phyloP scores from a whole-genome alignment of 148 eudicot species.

The Rheum nobile region DNA sequence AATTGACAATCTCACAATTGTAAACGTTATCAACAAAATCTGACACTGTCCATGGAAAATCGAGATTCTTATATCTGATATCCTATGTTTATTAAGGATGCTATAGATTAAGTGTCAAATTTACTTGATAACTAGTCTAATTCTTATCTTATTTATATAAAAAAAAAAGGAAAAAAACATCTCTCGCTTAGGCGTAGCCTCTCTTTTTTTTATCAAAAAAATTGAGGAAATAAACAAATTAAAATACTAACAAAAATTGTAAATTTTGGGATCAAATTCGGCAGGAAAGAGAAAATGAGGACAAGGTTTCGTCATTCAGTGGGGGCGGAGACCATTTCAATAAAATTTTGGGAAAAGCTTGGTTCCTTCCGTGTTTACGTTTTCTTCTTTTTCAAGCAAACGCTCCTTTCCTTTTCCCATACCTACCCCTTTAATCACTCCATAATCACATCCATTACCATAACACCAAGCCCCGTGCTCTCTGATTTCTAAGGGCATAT shows the following conservation, averaged over 20 bases:
- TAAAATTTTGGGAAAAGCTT: background rate
- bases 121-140: too few relatives aligned
- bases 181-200: too few relatives aligned
- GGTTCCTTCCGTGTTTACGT: background rate
- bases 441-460: background rate
- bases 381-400: conserved; percentile 6
- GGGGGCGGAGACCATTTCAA: background rate
- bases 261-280: conserved; percentile 1
- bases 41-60: too few relatives aligned
- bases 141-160: too few relatives aligned
- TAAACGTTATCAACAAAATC: too few relatives aligned
- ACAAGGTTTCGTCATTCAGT: conserved; percentile 4
- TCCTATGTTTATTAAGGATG: too few relatives aligned
- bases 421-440: background rate
- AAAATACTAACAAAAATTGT: background rate
- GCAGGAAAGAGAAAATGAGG: background rate
- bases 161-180: too few relatives aligned
- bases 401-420: background rate
- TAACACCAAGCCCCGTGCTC: background rate
- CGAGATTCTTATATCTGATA: too few relatives aligned
- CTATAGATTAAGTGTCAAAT: too few relatives aligned
- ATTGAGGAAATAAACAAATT: background rate
- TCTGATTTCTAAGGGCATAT: background rate
- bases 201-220: too few relatives aligned
- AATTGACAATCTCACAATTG: too few relatives aligned